Percentiles rank a stretch among this genome's conserved stretches.
Conservation (phyloP, 2,329 filamentous ascomycete genomes). For the Sporothrix phasma region DNA sequence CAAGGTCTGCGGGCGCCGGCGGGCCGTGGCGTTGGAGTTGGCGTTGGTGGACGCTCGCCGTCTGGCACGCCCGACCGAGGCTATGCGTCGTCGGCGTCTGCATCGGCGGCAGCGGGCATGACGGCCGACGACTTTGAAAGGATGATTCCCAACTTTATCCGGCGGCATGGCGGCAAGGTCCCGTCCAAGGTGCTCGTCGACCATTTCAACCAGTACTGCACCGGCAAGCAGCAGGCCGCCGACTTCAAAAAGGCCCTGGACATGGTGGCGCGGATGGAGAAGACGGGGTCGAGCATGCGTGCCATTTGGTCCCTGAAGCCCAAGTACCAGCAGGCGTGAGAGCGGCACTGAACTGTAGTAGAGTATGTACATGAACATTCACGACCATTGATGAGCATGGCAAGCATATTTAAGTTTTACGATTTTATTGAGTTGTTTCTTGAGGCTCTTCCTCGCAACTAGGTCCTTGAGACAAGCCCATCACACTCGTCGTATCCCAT, state of each 20-base stretch:
- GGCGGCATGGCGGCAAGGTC: slow-evolving; percentile 64
- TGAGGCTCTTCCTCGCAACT: neutral
- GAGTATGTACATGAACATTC: neutral
- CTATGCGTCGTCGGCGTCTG: slow-evolving; percentile 18
- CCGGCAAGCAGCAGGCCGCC: slow-evolving; percentile 54
- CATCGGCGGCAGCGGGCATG: slow-evolving; percentile 20
- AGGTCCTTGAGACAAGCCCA: neutral
- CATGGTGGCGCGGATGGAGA: slow-evolving; percentile 62
- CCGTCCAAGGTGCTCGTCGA: slow-evolving; percentile 80
- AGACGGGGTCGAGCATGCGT: slow-evolving; percentile 42
- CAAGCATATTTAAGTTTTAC: neutral
- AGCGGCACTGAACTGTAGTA: neutral
- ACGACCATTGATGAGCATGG: neutral
- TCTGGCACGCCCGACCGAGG: slow-evolving; percentile 32
- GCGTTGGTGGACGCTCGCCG: slow-evolving; percentile 29
- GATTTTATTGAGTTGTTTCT: slow-evolving; percentile 6
- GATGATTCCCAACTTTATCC: slow-evolving; percentile 71
- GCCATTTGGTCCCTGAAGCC: slow-evolving; percentile 44
- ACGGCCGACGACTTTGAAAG: slow-evolving; percentile 54
- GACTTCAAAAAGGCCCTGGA: slow-evolving; percentile 78
- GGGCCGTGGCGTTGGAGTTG: slow-evolving; percentile 20
- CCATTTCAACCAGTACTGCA: slow-evolving; percentile 77
- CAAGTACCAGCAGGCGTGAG: slow-evolving; percentile 18
- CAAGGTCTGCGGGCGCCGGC: slow-evolving; percentile 37
- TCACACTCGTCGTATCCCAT: neutral